Percentiles rank a stretch among this genome's conserved stretches.
Evolutionary conservation across 148 eudicot species (phyloP).

Genomic region (Salicornia ramosissima): DNA sequence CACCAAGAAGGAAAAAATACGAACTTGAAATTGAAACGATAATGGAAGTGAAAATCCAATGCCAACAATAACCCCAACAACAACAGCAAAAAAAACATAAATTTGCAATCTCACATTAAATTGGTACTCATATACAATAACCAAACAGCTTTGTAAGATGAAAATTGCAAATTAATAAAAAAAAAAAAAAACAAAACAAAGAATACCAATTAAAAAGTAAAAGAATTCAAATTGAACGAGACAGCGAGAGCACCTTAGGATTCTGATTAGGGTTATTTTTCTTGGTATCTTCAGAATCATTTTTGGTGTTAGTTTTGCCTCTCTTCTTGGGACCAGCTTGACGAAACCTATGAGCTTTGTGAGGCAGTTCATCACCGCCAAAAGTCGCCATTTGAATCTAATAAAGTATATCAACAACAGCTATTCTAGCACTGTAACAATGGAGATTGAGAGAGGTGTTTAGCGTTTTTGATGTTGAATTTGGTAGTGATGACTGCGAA

Average conservation of each 20-base stretch:
- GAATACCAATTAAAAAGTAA: neutral
- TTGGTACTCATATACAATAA: neutral
- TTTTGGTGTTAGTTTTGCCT: constrained; percentile 23
- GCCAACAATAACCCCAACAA: neutral
- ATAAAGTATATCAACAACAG: neutral
- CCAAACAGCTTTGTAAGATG: neutral
- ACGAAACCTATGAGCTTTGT: constrained; percentile 55
- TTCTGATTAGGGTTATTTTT: constrained; percentile 38
- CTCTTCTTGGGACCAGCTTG: constrained; percentile 61
- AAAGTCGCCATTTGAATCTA: constrained; percentile 56
- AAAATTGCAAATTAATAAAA: neutral
- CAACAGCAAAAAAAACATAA: neutral
- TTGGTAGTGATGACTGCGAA: no score
- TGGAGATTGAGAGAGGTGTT: no score
- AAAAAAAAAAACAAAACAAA: no score
- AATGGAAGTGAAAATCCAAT: neutral
- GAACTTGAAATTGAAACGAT: neutral
- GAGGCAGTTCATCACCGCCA: constrained; percentile 35
- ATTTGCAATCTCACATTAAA: neutral
- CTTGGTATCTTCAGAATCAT: constrained; percentile 18
- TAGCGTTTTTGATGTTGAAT: no score
- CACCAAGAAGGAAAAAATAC: neutral
- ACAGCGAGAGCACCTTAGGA: constrained; percentile 50
- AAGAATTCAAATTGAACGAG: neutral
- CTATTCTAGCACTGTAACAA: no score